Evolutionary conservation across 2,329 filamentous ascomycete genomes (phyloP).

Genomic region (Immersiporthe knoxdaviesiana): DNA sequence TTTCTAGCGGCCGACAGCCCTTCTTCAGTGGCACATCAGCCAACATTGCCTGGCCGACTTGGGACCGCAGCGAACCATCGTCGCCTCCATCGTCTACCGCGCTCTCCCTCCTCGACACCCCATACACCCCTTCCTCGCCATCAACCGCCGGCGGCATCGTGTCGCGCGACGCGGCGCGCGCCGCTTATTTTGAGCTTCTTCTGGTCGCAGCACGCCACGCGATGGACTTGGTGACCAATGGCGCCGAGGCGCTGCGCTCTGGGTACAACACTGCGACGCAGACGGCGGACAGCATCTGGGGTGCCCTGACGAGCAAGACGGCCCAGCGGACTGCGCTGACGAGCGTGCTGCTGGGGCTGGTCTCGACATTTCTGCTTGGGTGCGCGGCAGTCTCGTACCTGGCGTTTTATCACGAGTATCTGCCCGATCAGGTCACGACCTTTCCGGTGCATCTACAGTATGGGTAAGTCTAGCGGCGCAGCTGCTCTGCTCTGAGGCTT

Average conservation of each 20-base stretch:
- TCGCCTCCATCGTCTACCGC: neutral
- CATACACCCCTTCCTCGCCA: neutral
- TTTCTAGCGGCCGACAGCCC: neutral
- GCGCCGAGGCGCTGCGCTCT: constrained; percentile 1
- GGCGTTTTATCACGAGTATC: constrained; percentile 59
- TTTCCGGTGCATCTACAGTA: constrained; percentile 62
- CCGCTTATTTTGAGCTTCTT: neutral
- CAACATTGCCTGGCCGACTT: neutral
- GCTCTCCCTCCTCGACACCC: neutral
- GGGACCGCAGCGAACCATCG: neutral
- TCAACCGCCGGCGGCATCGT: neutral
- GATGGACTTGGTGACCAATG: constrained; percentile 23
- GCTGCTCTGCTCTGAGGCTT: neutral
- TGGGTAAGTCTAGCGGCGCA: constrained; percentile 48
- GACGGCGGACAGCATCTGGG: constrained; percentile 38
- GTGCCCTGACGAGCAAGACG: constrained; percentile 52
- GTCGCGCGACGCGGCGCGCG: neutral
- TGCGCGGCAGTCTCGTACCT: constrained; percentile 54
- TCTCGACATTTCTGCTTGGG: constrained; percentile 49
- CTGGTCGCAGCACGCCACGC: constrained; percentile 15
- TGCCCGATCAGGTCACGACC: constrained; percentile 58
- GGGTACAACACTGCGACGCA: constrained; percentile 31
- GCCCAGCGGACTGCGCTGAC: constrained; percentile 56
- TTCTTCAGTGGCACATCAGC: neutral
- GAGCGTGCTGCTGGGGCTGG: constrained; percentile 47